Evolutionary conservation across 257 asterid genomes (phyloP).

Genomic region (Petrea volubilis): DNA sequence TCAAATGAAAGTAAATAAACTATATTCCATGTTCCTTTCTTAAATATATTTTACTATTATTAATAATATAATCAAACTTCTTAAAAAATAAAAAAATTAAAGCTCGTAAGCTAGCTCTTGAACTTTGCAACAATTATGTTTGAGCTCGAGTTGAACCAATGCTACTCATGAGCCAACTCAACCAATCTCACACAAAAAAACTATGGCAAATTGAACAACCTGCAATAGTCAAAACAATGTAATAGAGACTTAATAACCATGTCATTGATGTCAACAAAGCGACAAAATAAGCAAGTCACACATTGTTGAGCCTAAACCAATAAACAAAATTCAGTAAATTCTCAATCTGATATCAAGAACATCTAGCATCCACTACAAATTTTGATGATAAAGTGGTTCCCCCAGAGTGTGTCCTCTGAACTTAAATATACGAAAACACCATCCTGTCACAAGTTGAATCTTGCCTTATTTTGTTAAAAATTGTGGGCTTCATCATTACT

Average conservation of each 20-base stretch:
- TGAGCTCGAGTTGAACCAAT: too few species aligned
- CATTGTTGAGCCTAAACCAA: conserved; percentile 10
- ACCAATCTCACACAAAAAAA: not conserved
- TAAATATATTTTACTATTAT: too few species aligned
- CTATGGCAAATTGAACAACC: not conserved
- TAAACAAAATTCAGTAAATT: not conserved
- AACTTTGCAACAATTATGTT: too few species aligned
- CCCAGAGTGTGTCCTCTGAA: conserved; percentile 21
- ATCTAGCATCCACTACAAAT: not conserved
- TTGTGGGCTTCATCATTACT: not conserved
- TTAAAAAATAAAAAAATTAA: too few species aligned
- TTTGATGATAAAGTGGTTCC: conserved; percentile 15
- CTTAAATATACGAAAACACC: conserved; percentile 16
- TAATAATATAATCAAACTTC: too few species aligned
- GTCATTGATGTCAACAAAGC: not conserved
- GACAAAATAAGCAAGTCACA: not conserved
- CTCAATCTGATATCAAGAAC: not conserved
- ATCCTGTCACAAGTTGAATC: not conserved
- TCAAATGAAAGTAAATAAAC: too few species aligned
- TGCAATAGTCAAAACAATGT: not conserved
- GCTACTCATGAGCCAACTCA: too few species aligned
- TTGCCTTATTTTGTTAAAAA: not conserved
- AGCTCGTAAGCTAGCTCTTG: too few species aligned
- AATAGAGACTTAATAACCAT: not conserved
- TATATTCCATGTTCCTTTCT: too few species aligned